Evolutionary conservation across 768 basidiomycete genomes (phyloP).

Genomic region (Rhizopogon roseolus): DNA sequence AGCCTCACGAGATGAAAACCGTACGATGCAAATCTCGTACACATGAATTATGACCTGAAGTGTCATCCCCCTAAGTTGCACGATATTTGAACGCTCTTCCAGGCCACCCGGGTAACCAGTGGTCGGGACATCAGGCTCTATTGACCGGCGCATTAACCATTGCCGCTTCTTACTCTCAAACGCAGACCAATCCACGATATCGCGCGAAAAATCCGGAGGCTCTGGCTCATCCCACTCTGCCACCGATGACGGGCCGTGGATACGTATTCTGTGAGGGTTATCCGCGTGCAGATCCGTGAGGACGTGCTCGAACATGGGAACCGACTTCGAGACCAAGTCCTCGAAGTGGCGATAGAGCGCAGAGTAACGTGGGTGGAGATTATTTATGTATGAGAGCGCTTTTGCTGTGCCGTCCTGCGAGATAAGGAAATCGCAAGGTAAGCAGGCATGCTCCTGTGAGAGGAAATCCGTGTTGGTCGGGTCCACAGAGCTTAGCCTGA

Average conservation of each 20-base stretch:
- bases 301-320: conserved; percentile 49
- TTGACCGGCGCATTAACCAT: conserved; percentile 41
- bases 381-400: conserved; percentile 51
- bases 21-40: conserved; percentile 37
- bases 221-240: conserved; percentile 45
- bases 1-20: conserved; percentile 8
- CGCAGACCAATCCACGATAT: conserved; percentile 41
- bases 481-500: conserved; percentile 4
- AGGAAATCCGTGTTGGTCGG: conserved; percentile 33
- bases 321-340: conserved; percentile 27
- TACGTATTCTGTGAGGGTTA: conserved; percentile 39
- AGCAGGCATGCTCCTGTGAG: conserved; percentile 33
- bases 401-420: conserved; percentile 23
- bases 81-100: conserved; percentile 34
- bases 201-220: conserved; percentile 43
- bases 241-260: conserved; percentile 37
- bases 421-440: conserved; percentile 42
- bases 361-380: conserved; percentile 34
- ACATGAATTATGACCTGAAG: conserved; percentile 41
- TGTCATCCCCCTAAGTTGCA: conserved; percentile 32
- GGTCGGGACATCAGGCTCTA: conserved; percentile 39
- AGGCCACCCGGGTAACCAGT: conserved; percentile 42
- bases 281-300: conserved; percentile 49
- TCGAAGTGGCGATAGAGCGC: conserved; percentile 29
- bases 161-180: conserved; percentile 38